Conservation (phyloP, 106 monocot genomes). For the Dioscorea zingiberensis region DNA sequence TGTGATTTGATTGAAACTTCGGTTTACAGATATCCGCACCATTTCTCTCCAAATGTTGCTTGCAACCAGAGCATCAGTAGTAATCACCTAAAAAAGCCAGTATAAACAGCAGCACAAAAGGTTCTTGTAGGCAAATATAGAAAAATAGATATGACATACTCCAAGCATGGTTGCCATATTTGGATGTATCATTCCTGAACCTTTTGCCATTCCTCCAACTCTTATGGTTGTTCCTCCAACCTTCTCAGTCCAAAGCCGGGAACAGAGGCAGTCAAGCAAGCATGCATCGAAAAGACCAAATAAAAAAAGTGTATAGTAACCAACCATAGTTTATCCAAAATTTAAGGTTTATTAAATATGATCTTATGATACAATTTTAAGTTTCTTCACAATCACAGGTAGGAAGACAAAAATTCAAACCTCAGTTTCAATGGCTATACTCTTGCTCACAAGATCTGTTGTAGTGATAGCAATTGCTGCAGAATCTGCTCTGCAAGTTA, state of each 20-base stretch:
- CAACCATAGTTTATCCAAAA: background rate
- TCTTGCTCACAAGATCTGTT: conserved; percentile 98
- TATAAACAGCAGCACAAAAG: background rate
- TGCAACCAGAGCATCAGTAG: conserved; percentile 81
- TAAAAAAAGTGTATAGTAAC: background rate
- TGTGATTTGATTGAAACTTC: conserved; percentile 98
- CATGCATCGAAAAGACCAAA: too few relatives aligned
- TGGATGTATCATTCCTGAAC: conserved; percentile 99
- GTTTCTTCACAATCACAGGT: too few relatives aligned
- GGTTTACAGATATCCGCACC: conserved; percentile 67
- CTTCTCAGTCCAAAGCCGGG: conserved; percentile 20
- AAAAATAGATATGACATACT: conserved; percentile 35
- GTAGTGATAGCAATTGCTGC: conserved; percentile 97
- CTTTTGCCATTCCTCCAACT: conserved; percentile 99
- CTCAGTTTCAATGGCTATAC: conserved; percentile 81
- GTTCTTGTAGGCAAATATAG: background rate
- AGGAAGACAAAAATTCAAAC: conserved; percentile 22
- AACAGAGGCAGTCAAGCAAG: too few relatives aligned
- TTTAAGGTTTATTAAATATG: background rate
- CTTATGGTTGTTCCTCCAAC: conserved; percentile 61
- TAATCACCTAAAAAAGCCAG: conserved; percentile 59
- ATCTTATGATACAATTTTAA: too few relatives aligned
- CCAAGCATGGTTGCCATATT: conserved; percentile 99
- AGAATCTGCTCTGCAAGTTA: conserved; percentile 61
- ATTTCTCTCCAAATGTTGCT: conserved; percentile 83